Base-by-base conservation (phyloP, 2,329 filamentous ascomycete species). In the Colletotrichum chlorophyti region DNA sequence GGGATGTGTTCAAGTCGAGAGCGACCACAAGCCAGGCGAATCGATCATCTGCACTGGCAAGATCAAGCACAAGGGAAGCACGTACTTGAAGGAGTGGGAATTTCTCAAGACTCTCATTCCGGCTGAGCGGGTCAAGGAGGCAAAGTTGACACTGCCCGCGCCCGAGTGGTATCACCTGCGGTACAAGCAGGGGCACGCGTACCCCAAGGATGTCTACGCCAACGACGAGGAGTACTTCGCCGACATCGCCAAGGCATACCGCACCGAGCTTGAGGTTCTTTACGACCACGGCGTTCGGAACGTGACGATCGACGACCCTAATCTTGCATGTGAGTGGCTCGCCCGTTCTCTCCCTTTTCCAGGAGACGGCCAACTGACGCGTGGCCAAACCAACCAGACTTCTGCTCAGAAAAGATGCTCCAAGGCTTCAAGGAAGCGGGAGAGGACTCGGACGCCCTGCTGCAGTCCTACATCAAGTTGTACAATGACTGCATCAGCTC, bases 401-500 rank as follows among this genome's bases (percentile, higher is more conserved):
- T 90, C 71, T 90, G 87, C 74, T 87, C 84, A 5, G 83, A 89
- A 32, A 84, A 85, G 61, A 61, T 61, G 58, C 35, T 61, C 11
- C 58, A 59, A 19, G 58, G 58, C 10, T 61, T 61, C 54, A 61
- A 59, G 4, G 58, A 61, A 2, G 58, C 54, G 12, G 58, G 58
- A 19, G 58, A 61, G 12, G 58, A 61, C 37, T 38, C 54, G 2
- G 62, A 91, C 32, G 82, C 84, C 61, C 82, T 91, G 63, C 82
- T 92, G 47, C 84, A 89, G 65, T 79, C 83, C 27, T 92, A 92
- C 69, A 83, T 92, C 71, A 82, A 84, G 70, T 83, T 89, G 65
- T 91, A 91, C 79, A 91, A 91, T 68, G 86, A 89, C 69, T 87
- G 84, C 69, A 81, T 91, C 65, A 74, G 78, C 24, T 78, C 79